Evolutionary conservation across 2,329 filamentous ascomycete genomes (phyloP), one percentile per base, ranked within the genome.

Genomic region (Falciphora oryzae): DNA sequence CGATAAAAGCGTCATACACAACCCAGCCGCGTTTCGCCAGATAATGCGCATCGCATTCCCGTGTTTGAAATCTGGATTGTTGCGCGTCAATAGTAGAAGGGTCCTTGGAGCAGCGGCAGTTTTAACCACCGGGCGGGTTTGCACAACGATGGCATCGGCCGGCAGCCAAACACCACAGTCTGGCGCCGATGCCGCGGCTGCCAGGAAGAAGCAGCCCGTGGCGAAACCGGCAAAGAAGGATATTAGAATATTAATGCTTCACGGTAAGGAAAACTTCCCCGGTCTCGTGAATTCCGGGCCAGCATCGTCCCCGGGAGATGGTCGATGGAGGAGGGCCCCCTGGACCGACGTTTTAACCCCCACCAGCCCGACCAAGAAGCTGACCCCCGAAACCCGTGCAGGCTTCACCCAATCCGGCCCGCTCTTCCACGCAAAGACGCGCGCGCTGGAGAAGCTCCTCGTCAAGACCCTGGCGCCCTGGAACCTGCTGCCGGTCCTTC

Each of bases 361-460:
- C 59, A 22, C 18, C 32, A 61, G 1, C 38, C 38, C 14, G 16
- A 6, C 25, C 32, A 32, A 35, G 60, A 57, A 44, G 57, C 60
- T 28, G 22, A 16, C 50, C 44, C 27, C 14, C 29, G n/a, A 63
- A 56, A 59, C 53, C 14, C 65, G 18, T 53, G 18, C 44, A 88
- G 90, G 94, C 76, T 97, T 88, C 84, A 97, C 94, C 10, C 94
- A 98, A 81, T 96, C 91, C 32, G 93, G 93, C 4, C 77, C 88
- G 4, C 81, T 93, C 68, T 97, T 97, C 84, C 89, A 87, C 74
- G 85, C 89, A 75, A 97, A 97, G 80, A 96, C 92, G 59, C 91
- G 92, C 75, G 92, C 92, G 14, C 81, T 97, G 1, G 87, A 93
- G 71, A 97, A 97, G 76, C 81, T 89, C 64, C 84, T 97, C 65